These are phyloP conservation scores for Simplicillium sp. DNA, from an alignment of 2,329 filamentous ascomycete genomes.

Conservation along the genomic window DNA sequence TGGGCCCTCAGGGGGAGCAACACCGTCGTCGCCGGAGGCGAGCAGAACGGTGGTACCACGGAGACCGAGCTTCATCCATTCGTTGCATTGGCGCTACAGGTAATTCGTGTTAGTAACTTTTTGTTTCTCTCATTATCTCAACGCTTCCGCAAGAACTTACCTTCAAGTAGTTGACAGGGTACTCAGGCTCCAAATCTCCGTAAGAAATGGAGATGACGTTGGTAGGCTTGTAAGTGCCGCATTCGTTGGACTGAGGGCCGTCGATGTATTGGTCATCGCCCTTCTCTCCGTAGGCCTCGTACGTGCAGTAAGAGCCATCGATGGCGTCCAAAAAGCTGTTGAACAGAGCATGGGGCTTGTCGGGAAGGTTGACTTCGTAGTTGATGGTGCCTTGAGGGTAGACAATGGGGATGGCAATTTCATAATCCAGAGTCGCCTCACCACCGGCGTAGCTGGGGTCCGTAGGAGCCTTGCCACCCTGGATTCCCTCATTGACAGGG, in stretches of 20 bases:
- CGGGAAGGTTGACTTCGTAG: slow-evolving; percentile 33
- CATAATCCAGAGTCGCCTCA: slow-evolving; percentile 38
- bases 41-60: slow-evolving; percentile 30
- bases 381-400: slow-evolving; percentile 40
- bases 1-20: slow-evolving; percentile 13
- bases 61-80: slow-evolving; percentile 36
- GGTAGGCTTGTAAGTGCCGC: slow-evolving; percentile 11
- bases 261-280: slow-evolving; percentile 30
- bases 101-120: too few relatives aligned
- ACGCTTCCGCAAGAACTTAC: slow-evolving; percentile 33
- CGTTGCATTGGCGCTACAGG: slow-evolving; percentile 26
- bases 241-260: slow-evolving; percentile 36
- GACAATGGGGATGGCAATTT: slow-evolving; percentile 37
- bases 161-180: slow-evolving; percentile 34
- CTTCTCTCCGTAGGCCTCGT: slow-evolving; percentile 35
- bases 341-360: slow-evolving; percentile 23
- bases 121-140: too few relatives aligned
- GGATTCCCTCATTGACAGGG: slow-evolving; percentile 5
- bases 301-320: slow-evolving; percentile 43
- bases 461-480: slow-evolving; percentile 6
- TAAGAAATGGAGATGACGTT: slow-evolving; percentile 32
- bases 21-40: slow-evolving; percentile 29
- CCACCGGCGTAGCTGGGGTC: slow-evolving; percentile 14
- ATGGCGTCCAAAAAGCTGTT: slow-evolving; percentile 43
- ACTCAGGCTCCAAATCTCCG: slow-evolving; percentile 34